Base-by-base conservation (phyloP, 23 red algal genomes). In the Cyanidium caldarium region DNA sequence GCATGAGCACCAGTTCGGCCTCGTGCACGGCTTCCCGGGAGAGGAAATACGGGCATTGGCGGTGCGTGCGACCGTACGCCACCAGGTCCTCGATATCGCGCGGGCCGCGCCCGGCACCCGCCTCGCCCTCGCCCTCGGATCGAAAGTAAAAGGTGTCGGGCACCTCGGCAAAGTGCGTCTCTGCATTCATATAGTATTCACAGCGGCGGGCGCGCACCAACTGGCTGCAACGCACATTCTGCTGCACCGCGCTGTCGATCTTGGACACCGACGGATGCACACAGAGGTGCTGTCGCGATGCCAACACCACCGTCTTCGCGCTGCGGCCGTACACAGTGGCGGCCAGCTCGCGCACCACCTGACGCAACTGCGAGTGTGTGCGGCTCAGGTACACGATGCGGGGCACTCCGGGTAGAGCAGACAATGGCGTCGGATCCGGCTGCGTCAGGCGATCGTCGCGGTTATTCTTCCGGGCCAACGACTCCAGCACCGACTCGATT, bases 371-470 rank as follows among this genome's bases (percentile, higher is more conserved):
- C 40, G 77, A 79, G 71, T 98, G 92, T 15, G 92, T 98, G 33
- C 92, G 78, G 33, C 84, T 87, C 45, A 80, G 58, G 68, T 85
- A 98, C 28, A 98, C 65, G 45, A 98, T 98, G 29, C 92, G 76
- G 29, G 92, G 92, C 15, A 72, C 67, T n/a, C n/a, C n/a, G n/a
- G n/a, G n/a, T n/a, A n/a, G n/a, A n/a, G n/a, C n/a, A n/a, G n/a
- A n/a, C n/a, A n/a, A n/a, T n/a, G n/a, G n/a, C n/a, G n/a, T n/a
- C n/a, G n/a, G n/a, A n/a, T n/a, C n/a, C n/a, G n/a, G n/a, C n/a
- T n/a, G n/a, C n/a, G n/a, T n/a, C n/a, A n/a, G n/a, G n/a, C n/a
- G n/a, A n/a, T n/a, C n/a, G n/a, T n/a, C n/a, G n/a, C n/a, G 17
- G 40, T 10, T 17, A 13, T 10, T 10, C 40, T 17, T 44, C 40